Evolutionary conservation across 345 rosid genomes (phyloP), one percentile per base, ranked within the genome.

Genomic region (Theobroma cacao): DNA sequence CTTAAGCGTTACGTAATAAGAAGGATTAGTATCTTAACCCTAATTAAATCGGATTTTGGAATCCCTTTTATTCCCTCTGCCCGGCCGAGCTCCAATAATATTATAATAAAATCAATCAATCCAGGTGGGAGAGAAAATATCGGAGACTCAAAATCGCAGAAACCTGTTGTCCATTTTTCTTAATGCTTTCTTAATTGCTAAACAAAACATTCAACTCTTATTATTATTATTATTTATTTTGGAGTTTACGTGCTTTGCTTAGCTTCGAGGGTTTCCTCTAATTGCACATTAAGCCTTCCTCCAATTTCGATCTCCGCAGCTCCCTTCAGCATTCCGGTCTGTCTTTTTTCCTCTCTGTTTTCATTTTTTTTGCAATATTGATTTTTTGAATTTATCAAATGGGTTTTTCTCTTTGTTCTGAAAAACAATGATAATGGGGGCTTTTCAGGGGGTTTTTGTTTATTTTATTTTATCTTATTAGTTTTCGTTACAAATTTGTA

Each of bases 181-280:
- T 60, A 59, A 59, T 59, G 28, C 26, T 48, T 30, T 10, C 59
- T 48, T 48, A 18, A 28, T 70, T 47, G 14, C 2, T 4, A 70
- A 70, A 41, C 41, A 30, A 48, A 48, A 18, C 0, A 13, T 70
- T 31, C 40, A 8, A n/a, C 3, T 15, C 1, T 48, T 41, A 0
- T 64, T 18, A 17, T 38, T 68, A 2, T 43, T 18, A n/a, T 38
- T n/a, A n/a, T 70, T 47, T 17, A 31, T 26, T 45, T 30, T 3
- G 59, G 59, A 26, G 59, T 30, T 48, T 48, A 47, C 41, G 41
- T 30, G 74, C 59, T 70, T 68, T 70, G 13, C 74, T 48, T 70
- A 72, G 75, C 45, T n/a, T n/a, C 26, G 5, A 33, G 75, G 61
- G 47, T 72, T 72, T 52, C 47, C 62, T 71, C 61, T 71, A 9